Base-by-base conservation (phyloP, 306 rosid genomes). In the barrel medic (Medicago truncatula) region DNA sequence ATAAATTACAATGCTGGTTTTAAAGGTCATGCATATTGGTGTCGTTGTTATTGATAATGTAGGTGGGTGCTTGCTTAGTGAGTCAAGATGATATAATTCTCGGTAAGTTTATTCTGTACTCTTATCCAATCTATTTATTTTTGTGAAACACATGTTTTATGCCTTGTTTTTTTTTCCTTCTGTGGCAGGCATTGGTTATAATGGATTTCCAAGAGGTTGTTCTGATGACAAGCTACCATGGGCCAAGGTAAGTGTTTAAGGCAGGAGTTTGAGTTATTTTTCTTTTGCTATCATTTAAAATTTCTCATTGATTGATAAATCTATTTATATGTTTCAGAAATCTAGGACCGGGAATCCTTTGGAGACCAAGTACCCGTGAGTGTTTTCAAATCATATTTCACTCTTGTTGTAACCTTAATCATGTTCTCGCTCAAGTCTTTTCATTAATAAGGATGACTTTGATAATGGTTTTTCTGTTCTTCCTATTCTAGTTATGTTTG, bases 11-110 rank as follows among this genome's bases (percentile, higher is more conserved):
- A 10, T 67, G 52, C 16, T 39, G 20, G 39, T 68, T 73, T 65
- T 9, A 70, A 38, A 71, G 5, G 7, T 59, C 60, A 28, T 61
- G 62, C 7, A 4, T 79, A 21, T 75, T 18, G 4, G 36, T 67
- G 80, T n/a, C 61, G 23, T 7, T 71, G 52, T 38, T 75, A 5
- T 64, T 63, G 43, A 61, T 61, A 43, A 53, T 79, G 57, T 77
- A 92, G 98, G 97, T 95, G 18, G 98, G 98, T 40, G 98, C 98
- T 18, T 95, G 98, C 78, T 81, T 92, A 83, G 98, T 95, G 81
- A 95, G 97, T 83, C 87, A 83, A 84, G 83, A 85, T 67, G 97
- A 89, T 39, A 68, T 95, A 81, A 95, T 95, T 80, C 91, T 95
- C 31, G 98, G 98, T 95, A 83, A 76, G 95, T 70, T 76, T 25